Evolutionary conservation across 257 asterid genomes (phyloP).

Genomic region (Nicotiana tabacum): DNA sequence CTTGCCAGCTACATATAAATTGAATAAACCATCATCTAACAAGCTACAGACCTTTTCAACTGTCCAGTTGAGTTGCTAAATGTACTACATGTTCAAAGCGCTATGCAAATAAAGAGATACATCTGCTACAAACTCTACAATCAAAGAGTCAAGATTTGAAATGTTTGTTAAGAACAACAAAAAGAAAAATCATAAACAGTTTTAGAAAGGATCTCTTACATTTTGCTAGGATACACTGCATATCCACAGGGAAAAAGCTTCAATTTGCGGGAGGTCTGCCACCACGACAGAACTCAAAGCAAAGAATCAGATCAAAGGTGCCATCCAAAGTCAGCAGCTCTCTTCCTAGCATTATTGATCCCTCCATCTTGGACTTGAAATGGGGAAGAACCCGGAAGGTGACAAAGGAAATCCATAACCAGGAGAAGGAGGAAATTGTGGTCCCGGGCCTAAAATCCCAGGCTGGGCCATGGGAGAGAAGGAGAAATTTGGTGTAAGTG

Average conservation of each 20-base stretch:
- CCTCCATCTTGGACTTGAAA: constrained; percentile 88
- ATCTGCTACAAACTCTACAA: constrained; percentile 16
- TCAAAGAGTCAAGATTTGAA: constrained; percentile 10
- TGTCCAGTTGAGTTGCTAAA: not conserved
- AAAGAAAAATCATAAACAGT: constrained; percentile 11
- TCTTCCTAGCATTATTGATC: constrained; percentile 36
- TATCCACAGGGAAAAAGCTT: constrained; percentile 25
- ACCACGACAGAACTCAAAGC: constrained; percentile 18
- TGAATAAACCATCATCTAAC: not conserved
- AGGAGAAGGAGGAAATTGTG: constrained; percentile 80
- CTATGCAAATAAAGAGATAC: constrained; percentile 12
- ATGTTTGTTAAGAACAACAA: constrained; percentile 19
- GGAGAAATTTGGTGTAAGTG: constrained; percentile 68
- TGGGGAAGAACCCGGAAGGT: constrained; percentile 69
- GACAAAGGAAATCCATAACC: constrained; percentile 85
- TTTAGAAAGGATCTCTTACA: constrained; percentile 25
- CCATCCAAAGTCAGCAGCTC: constrained; percentile 34
- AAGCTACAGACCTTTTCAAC: not conserved
- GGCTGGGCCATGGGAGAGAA: constrained; percentile 61
- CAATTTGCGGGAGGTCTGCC: constrained; percentile 13
- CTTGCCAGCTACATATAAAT: constrained; percentile 2
- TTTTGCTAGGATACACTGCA: constrained; percentile 19
- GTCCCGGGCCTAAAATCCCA: constrained; percentile 78
- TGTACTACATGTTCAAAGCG: not conserved
- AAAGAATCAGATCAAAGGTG: constrained; percentile 17